Base-by-base conservation (phyloP, 2,329 filamentous ascomycete genomes). In the Aschersonia sp. region DNA sequence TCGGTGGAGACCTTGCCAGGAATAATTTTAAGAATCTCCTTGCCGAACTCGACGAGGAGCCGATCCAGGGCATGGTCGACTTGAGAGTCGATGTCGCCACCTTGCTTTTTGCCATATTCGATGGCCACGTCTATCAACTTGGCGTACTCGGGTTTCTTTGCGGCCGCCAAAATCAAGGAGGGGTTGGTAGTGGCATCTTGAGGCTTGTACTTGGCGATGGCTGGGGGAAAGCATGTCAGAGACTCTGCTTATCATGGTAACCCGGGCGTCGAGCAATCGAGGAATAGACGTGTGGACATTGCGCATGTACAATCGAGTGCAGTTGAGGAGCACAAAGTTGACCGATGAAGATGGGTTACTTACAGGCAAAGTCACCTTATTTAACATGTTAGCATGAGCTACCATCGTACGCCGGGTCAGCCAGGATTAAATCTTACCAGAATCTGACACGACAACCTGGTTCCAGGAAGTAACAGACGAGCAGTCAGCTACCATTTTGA, bases 161-260 rank as follows among this genome's bases (percentile, higher is more conserved):
- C 89, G 55, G 92, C 92, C 58, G 89, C 91, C 66, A 98, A 85
- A 71, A 98, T 97, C 67, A 98, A 79, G 54, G 92, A 97, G 51
- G 92, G 92, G 82, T 98, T 98, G 75, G 92, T 98, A 69, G 92
- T 98, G 65, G 92, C 92, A 86, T 98, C 92, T 78, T 98, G 89
- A 56, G 92, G 92, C 82, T 95, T 94, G 83, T 98, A 98, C 78
- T 97, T 96, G 77, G 78, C 89, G 69, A 98, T 98, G 70, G 89
- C 89, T 81, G 72, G 12, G 67, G 57, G 70, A 69, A 44, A 29
- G 45, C 28, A 56, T 20, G 32, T 38, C 32, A 38, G 32, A 38
- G 7, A 38, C 12, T 38, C 3, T 20, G 20, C 20, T 20, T 20
- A 20, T 20, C 20, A 20, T 20, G 20, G 20, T 20, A 20, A 20